Percentiles rank a stretch among this genome's conserved stretches.
These are phyloP conservation scores for Golubevia pallescens DNA, from an alignment of 1,284 basidiomycete genomes.

Conservation along the genomic window DNA sequence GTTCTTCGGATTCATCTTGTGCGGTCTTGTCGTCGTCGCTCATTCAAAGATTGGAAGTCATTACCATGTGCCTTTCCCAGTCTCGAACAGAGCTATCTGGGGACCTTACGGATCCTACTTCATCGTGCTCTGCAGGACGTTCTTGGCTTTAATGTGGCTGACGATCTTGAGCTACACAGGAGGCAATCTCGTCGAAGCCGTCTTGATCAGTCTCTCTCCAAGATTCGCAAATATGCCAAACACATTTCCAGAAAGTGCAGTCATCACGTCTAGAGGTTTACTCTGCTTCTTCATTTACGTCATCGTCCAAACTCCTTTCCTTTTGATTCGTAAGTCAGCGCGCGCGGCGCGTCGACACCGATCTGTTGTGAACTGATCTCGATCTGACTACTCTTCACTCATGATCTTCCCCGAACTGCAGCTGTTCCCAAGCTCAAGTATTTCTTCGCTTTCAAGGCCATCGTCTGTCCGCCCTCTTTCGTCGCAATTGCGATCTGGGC, in stretches of 20 bases:
- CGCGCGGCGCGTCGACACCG: too few species aligned
- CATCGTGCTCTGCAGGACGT: constrained; percentile 12
- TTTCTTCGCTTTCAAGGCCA: constrained; percentile 17
- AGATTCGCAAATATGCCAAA: constrained; percentile 18
- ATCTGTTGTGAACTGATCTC: too few species aligned
- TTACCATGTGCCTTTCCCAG: constrained; percentile 25
- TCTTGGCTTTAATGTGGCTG: constrained; percentile 20
- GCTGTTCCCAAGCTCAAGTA: constrained; percentile 15
- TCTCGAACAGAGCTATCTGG: constrained; percentile 22
- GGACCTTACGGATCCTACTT: constrained; percentile 16
- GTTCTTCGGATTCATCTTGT: constrained; percentile 15
- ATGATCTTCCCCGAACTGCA: too few species aligned
- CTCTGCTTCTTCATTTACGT: constrained; percentile 22
- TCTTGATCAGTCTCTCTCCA: constrained; percentile 16
- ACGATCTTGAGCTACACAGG: constrained; percentile 18
- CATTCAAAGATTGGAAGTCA: constrained; percentile 17
- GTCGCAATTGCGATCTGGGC: constrained; percentile 21
- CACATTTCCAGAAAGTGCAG: constrained; percentile 13
- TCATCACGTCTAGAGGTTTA: constrained; percentile 15
- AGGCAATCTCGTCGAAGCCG: constrained; percentile 12
- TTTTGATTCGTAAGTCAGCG: constrained; percentile 11
- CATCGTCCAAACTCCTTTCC: constrained; percentile 17
- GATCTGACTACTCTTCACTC: too few species aligned
- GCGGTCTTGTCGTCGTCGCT: constrained; percentile 22
- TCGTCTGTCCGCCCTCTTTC: constrained; percentile 18